These are phyloP conservation scores for Boletus reticulatus DNA, from an alignment of 768 basidiomycete genomes.

Conservation along the genomic window DNA sequence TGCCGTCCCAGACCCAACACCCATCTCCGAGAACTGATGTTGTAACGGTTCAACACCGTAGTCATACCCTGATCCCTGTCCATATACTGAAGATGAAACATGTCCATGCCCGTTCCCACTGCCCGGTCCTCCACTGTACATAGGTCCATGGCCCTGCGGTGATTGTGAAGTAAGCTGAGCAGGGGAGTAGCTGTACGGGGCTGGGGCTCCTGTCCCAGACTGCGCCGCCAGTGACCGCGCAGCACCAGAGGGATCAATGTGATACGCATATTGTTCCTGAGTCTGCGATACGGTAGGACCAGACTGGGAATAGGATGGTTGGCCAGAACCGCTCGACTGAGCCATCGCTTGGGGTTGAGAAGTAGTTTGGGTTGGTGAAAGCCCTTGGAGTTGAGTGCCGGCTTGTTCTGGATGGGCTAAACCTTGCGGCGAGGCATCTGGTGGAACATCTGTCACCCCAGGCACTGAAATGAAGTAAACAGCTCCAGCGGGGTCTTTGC, in stretches of 20 bases:
- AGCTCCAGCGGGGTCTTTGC: slow-evolving; percentile 66
- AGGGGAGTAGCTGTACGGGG: slow-evolving; percentile 18
- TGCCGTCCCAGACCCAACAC: slow-evolving; percentile 19
- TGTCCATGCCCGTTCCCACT: slow-evolving; percentile 26
- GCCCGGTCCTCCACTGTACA: slow-evolving; percentile 21
- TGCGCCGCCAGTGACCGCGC: slow-evolving; percentile 4
- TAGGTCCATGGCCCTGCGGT: slow-evolving; percentile 9
- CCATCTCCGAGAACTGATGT: slow-evolving; percentile 33
- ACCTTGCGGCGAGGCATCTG: slow-evolving; percentile 7
- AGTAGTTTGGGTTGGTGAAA: slow-evolving; percentile 14
- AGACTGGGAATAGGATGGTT: slow-evolving; percentile 14
- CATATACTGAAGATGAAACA: slow-evolving; percentile 15
- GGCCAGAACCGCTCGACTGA: slow-evolving; percentile 11
- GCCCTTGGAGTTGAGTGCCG: slow-evolving; percentile 6
- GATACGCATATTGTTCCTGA: slow-evolving; percentile 23
- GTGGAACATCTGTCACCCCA: slow-evolving; percentile 54
- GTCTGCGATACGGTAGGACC: slow-evolving; percentile 8
- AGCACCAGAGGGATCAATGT: slow-evolving; percentile 9
- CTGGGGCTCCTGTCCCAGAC: neutral
- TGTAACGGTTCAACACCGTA: slow-evolving; percentile 24
- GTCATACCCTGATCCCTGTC: slow-evolving; percentile 21
- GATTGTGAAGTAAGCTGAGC: slow-evolving; percentile 15
- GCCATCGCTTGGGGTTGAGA: slow-evolving; percentile 16
- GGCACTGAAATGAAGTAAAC: slow-evolving; percentile 82
- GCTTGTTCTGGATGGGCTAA: slow-evolving; percentile 6